Evolutionary conservation across 768 basidiomycete genomes (phyloP).

Genomic region (Rhodosporidiobolus sp.): DNA sequence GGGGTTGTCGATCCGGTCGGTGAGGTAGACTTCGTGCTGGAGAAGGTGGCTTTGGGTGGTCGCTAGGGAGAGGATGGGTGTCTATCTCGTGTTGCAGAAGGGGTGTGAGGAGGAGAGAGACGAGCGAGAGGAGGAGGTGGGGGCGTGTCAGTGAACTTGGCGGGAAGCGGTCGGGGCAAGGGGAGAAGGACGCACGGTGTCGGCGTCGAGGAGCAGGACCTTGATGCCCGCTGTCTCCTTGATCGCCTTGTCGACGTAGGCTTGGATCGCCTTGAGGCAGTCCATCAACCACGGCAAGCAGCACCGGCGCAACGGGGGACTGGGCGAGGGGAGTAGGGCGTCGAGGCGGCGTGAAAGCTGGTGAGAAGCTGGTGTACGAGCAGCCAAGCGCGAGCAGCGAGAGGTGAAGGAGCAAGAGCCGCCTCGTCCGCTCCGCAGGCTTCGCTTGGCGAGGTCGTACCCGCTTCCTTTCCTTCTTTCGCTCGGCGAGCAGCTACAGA

Average conservation of each 20-base stretch:
- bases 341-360: background rate
- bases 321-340: background rate
- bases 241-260: constrained; percentile 84
- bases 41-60: constrained; percentile 89
- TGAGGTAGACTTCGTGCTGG: constrained; percentile 94
- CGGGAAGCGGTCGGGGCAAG: background rate
- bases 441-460: too few relatives aligned
- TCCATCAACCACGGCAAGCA: too few relatives aligned
- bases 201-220: constrained; percentile 86
- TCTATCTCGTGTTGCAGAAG: constrained; percentile 51
- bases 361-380: background rate
- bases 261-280: constrained; percentile 89
- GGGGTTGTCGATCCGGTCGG: constrained; percentile 93
- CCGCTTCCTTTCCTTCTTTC: too few relatives aligned
- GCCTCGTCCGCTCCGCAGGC: background rate
- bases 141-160: constrained; percentile 3
- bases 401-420: background rate
- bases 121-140: background rate
- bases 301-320: too few relatives aligned
- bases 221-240: constrained; percentile 78
- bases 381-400: too few relatives aligned
- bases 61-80: constrained; percentile 90
- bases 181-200: constrained; percentile 70
- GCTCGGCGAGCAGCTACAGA: background rate
- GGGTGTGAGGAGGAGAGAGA: background rate